Conservation (phyloP, 179 eudicot genomes). For the Drosera spatulata region DNA sequence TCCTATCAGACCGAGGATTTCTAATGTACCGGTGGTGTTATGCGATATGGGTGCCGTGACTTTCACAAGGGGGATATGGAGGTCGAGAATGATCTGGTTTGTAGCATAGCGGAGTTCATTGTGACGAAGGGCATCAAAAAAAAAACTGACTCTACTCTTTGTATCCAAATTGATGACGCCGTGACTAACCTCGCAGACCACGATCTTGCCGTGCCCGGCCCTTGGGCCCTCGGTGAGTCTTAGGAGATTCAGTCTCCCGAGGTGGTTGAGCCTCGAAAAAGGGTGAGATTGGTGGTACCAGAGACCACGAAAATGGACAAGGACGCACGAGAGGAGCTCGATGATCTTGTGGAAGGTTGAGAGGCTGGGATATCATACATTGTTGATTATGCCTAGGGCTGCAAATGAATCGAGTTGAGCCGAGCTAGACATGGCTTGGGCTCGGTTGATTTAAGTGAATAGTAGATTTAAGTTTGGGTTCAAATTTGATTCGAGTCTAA, state of each 20-base stretch:
- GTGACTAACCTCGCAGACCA: not conserved
- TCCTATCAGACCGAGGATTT: conserved; percentile 4
- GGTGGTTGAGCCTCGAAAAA: not conserved
- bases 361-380: conserved; percentile 35
- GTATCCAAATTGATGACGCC: not conserved
- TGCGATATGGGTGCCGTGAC: conserved; percentile 6
- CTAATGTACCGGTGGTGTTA: conserved; percentile 6
- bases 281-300: conserved; percentile 14
- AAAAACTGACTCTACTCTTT: not conserved
- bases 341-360: conserved; percentile 22
- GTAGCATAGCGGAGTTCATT: conserved; percentile 10
- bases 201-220: conserved; percentile 1
- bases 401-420: conserved; percentile 15
- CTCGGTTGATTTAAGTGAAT: too few species aligned
- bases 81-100: conserved; percentile 4
- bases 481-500: too few species aligned
- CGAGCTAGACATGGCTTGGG: conserved; percentile 17
- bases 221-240: not conserved
- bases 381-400: conserved; percentile 22
- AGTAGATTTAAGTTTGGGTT: too few species aligned
- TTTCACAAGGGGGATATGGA: conserved; percentile 1
- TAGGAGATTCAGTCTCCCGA: not conserved
- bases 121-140: not conserved
- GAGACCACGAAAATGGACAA: conserved; percentile 2
- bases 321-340: not conserved